Evolutionary conservation across 1,284 basidiomycete species (phyloP).

Genomic region (Tilletia caries): DNA sequence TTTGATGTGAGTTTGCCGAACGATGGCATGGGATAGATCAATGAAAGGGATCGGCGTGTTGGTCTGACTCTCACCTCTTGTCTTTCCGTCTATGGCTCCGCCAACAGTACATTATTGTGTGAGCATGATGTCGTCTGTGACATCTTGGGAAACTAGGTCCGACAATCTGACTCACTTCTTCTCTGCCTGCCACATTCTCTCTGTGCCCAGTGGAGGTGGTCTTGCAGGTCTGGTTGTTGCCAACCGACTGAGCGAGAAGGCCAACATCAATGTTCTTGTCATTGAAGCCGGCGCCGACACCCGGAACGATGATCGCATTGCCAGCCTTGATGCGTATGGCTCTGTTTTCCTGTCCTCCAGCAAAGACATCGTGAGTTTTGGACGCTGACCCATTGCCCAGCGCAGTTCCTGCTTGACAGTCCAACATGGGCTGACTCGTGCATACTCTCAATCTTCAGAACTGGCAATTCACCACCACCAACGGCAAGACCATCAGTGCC

Average conservation of each 20-base stretch:
- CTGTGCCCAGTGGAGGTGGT: slow-evolving; percentile 22
- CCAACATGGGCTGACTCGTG: too few species aligned
- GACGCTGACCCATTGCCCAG: background rate
- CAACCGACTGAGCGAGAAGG: slow-evolving; percentile 53
- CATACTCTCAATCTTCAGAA: slow-evolving; percentile 57
- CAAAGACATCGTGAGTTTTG: slow-evolving; percentile 4
- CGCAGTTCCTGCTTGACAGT: too few species aligned
- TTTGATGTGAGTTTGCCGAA: background rate
- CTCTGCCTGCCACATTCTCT: background rate
- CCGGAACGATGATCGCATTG: slow-evolving; percentile 25
- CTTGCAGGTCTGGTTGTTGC: slow-evolving; percentile 53
- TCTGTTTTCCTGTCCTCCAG: slow-evolving; percentile 54
- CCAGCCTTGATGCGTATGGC: slow-evolving; percentile 33
- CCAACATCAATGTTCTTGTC: slow-evolving; percentile 44
- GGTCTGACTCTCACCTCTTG: background rate
- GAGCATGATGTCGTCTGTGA: background rate
- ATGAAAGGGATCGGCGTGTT: too few species aligned
- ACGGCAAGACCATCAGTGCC: slow-evolving; percentile 57
- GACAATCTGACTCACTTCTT: too few species aligned
- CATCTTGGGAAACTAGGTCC: background rate
- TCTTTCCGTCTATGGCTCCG: background rate
- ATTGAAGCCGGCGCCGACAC: slow-evolving; percentile 50
- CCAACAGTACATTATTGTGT: slow-evolving; percentile 8
- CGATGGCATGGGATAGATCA: too few species aligned
- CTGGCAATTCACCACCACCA: slow-evolving; percentile 60